Evolutionary conservation across 2,329 filamentous ascomycete species (phyloP).

Genomic region (Beauveria varroae): DNA sequence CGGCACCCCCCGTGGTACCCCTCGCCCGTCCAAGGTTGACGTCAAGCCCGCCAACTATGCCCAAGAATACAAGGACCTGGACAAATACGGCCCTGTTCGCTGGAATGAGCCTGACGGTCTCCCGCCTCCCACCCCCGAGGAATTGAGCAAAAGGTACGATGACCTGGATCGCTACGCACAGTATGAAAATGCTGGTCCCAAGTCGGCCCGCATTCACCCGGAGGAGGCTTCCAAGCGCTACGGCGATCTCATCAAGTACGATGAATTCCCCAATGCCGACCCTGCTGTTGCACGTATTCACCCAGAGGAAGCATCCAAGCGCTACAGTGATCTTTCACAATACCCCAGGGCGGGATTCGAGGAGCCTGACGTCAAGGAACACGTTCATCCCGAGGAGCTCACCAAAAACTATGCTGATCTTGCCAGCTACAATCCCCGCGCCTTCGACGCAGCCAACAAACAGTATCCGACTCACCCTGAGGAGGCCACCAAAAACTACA

Average conservation of each 20-base stretch:
- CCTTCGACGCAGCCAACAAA: conserved; percentile 21
- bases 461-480: conserved; percentile 25
- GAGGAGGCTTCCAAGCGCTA: conserved; percentile 27
- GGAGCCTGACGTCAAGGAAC: conserved; percentile 18
- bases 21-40: conserved; percentile 29
- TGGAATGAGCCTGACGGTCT: conserved; percentile 36
- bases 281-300: conserved; percentile 19
- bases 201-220: conserved; percentile 18
- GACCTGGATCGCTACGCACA: conserved; percentile 27
- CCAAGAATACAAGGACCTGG: conserved; percentile 34
- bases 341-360: conserved; percentile 25
- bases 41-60: conserved; percentile 20
- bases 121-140: conserved; percentile 23
- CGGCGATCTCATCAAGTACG: conserved; percentile 28
- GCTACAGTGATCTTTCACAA: conserved; percentile 26
- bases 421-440: conserved; percentile 28
- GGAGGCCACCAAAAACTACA: conserved; percentile 20
- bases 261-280: conserved; percentile 19
- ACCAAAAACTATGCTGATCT: conserved; percentile 35
- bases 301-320: conserved; percentile 25
- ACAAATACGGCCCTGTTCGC: conserved; percentile 29
- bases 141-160: conserved; percentile 31
- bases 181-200: conserved; percentile 16
- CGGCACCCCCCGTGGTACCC: conserved; percentile 26
- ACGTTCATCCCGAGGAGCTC: conserved; percentile 30